Evolutionary conservation across 1,284 basidiomycete genomes (phyloP), one percentile per base, ranked within the genome.

Genomic region (Meripilus lineatus): DNA sequence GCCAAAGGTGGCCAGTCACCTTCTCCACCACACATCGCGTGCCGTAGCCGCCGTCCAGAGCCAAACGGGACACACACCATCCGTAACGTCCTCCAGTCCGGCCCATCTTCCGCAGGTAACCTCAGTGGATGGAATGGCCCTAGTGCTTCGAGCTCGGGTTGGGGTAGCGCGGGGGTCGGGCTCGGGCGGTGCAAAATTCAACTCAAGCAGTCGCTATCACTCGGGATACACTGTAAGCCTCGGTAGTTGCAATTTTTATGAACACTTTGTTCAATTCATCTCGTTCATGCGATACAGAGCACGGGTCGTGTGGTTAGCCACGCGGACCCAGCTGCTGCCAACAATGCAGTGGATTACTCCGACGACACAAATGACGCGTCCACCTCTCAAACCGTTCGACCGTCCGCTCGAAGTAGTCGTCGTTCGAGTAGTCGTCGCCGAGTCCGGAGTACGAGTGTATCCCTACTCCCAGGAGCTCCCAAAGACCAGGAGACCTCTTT

Each of bases 1-100:
- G 57, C 86, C 88, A 42, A 88, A 88, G 64, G 81, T 86, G 63
- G 82, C 84, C 20, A 83, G 79, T 24, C 79, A 83, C 42, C 70
- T 90, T 44, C 67, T 89, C 25, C 77, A 88, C 51, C 80, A 82
- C 52, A 85, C 83, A 0, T 74, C 80, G 21, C 80, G 86, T 57
- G 85, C 83, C 14, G 86, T 81, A 40, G 77, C 81, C 2, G 77
- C 80, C 37, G 82, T 82, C 35, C 84, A 87, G 56, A 79, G 79
- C 50, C 82, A 83, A 59, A 73, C 81, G 51, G 62, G 70, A 5
- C 69, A 77, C 48, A 77, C 82, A n/a, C n/a, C 1, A 68, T 89
- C 58, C 70, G 84, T 50, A 89, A 84, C 73, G 86, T 83, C 42
- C 72, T 88, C 44, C 83, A 86, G 55, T 37, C 37, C 59, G 79